These are phyloP conservation scores for Phytophthora syringae DNA, from an alignment of 352 stramenopile species.

Conservation along the genomic window DNA sequence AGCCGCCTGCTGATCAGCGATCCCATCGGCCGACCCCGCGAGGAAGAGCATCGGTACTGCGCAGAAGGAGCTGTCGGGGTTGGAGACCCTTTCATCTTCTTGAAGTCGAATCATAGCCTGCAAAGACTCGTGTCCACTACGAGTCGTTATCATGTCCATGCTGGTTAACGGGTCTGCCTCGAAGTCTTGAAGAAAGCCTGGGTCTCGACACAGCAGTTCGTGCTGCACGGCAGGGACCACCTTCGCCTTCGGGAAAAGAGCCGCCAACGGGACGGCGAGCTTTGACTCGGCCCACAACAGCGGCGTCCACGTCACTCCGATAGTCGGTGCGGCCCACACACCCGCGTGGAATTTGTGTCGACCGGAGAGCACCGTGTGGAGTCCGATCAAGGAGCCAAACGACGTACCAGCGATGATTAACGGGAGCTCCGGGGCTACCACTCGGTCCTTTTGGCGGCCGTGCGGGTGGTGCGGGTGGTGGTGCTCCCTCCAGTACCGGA, in stretches of 20 bases:
- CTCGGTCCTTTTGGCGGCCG: slow-evolving; percentile 11
- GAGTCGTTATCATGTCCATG: slow-evolving; percentile 43
- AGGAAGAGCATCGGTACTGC: slow-evolving; percentile 44
- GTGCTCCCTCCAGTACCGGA: slow-evolving; percentile 37
- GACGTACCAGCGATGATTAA: slow-evolving; percentile 44
- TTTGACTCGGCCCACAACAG: slow-evolving; percentile 36
- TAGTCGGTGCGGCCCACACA: slow-evolving; percentile 40
- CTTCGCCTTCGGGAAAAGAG: slow-evolving; percentile 39
- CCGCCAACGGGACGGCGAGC: slow-evolving; percentile 28
- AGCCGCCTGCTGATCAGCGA: slow-evolving; percentile 48
- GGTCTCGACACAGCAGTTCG: slow-evolving; percentile 45
- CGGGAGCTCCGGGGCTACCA: slow-evolving; percentile 19
- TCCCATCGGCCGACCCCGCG: slow-evolving; percentile 49
- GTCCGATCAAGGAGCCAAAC: slow-evolving; percentile 42
- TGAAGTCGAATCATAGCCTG: slow-evolving; percentile 46
- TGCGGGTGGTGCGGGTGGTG: slow-evolving; percentile 37
- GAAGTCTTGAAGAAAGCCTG: slow-evolving; percentile 43
- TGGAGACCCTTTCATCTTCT: slow-evolving; percentile 32
- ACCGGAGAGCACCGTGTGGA: slow-evolving; percentile 47
- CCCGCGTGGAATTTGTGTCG: slow-evolving; percentile 43
- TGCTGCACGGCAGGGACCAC: slow-evolving; percentile 42
- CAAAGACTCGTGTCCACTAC: slow-evolving; percentile 42
- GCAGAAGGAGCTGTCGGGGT: slow-evolving; percentile 32
- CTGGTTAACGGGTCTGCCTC: slow-evolving; percentile 43
- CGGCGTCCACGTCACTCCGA: slow-evolving; percentile 44